Conservation (phyloP, 2,329 filamentous ascomycete species). For the Clarireedia sp. region DNA sequence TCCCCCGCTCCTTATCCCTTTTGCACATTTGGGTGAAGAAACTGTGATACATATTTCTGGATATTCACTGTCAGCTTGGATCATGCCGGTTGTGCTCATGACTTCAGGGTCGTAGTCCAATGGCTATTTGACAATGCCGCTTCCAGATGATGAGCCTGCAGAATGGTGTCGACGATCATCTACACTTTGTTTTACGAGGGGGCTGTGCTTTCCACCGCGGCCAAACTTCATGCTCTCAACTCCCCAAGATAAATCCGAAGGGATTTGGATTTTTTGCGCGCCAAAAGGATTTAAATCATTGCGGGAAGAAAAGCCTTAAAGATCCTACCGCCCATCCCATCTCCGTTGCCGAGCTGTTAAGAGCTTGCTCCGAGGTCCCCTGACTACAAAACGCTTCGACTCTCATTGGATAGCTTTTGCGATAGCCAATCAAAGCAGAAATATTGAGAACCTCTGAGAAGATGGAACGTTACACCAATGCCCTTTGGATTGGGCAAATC, state of each 20-base stretch:
- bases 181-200: background rate
- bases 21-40: background rate
- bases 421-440: background rate
- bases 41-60: too few relatives aligned
- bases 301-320: background rate
- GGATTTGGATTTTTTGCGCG: conserved; percentile 2
- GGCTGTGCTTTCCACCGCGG: background rate
- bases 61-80: too few relatives aligned
- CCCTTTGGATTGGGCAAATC: background rate
- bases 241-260: background rate
- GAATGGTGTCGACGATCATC: background rate
- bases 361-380: conserved; percentile 1
- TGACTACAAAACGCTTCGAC: background rate
- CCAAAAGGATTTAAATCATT: background rate
- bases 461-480: conserved; percentile 9
- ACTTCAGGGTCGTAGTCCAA: background rate
- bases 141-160: background rate
- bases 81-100: background rate
- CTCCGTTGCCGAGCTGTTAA: background rate
- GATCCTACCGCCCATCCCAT: background rate
- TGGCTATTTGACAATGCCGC: background rate
- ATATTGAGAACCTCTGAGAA: background rate
- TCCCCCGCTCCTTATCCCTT: background rate
- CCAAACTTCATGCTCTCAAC: background rate
- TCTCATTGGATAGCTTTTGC: background rate